Base-by-base conservation (phyloP, 768 basidiomycete species). In the Lentinula boryana region DNA sequence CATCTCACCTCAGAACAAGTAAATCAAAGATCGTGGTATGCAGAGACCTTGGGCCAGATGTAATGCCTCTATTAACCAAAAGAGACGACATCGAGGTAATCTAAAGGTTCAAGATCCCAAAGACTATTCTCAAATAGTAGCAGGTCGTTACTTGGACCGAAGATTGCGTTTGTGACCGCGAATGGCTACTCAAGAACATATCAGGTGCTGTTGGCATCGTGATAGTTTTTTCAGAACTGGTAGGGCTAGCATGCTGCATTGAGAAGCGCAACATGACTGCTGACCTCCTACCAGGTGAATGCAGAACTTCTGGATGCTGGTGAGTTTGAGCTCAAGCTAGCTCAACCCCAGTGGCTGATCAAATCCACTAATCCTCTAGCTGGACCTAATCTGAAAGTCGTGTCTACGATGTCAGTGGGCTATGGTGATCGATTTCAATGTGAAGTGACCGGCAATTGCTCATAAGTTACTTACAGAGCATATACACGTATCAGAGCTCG, bases 351-450 rank as follows among this genome's bases (percentile, higher is more conserved):
- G 27, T 54, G 1, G 10, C 16, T 56, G 12, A 40, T 18, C 8
- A 12, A 4, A 15, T 31, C 21, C 21, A 35, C n/a, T 27, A 8
- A 49, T 10, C 35, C 2, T 35, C 35, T 65, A 88, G 93, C 93
- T 63, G 93, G 94, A 3, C 76, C 88, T 0, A 77, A 71, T 53
- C 78, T 99, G 8, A 84, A 82, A 48, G 87, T 91, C n/a, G 82
- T 97, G 2, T 96, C 95, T 1, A 97, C 95, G 0, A 91, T 96
- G 86, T 93, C 92, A 16, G 93, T 95, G 18, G 93, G 93, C 50
- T 91, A 88, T 68, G 91, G 92, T 91, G 61, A 60, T 80, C 64
- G 21, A 13, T 13, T 50, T 38, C 27, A 1, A 27, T 46, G 1
- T 35, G 27, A 15, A 32, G 16, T 8, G 15, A 4, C 21, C 13